phyloP scores from a whole-genome alignment of 192 early-diverging fungal genomes.

The Umbelopsis vinacea region DNA sequence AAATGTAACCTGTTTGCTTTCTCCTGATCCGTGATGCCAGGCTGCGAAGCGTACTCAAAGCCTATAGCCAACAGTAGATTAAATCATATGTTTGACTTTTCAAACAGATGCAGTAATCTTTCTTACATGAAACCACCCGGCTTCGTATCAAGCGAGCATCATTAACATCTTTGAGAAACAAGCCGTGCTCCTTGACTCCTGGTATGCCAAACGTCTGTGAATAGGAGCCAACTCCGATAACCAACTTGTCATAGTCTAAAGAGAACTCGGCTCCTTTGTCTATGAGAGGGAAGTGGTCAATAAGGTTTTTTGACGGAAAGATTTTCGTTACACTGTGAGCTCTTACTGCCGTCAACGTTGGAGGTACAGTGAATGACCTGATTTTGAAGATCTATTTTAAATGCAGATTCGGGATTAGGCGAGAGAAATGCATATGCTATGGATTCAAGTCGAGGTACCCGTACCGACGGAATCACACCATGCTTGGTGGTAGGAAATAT shows the following conservation, averaged over 20 bases:
- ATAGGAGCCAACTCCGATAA: conserved; percentile 81
- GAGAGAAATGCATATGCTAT: no score
- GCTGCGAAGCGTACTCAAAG: conserved; percentile 78
- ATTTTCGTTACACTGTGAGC: background rate
- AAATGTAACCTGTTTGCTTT: conserved; percentile 74
- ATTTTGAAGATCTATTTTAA: conserved; percentile 42
- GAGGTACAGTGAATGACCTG: conserved; percentile 47
- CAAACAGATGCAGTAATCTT: background rate
- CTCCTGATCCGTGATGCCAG: conserved; percentile 64
- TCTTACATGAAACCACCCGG: conserved; percentile 73
- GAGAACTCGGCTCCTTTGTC: conserved; percentile 44
- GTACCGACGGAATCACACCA: conserved; percentile 54
- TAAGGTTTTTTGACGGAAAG: background rate
- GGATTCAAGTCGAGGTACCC: no score
- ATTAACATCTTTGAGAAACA: conserved; percentile 83
- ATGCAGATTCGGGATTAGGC: background rate
- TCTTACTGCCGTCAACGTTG: conserved; percentile 38
- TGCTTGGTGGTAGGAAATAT: conserved; percentile 72
- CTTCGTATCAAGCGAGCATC: conserved; percentile 84
- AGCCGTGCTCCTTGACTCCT: conserved; percentile 83
- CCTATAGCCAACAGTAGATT: conserved; percentile 8
- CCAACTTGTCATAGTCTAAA: conserved; percentile 79
- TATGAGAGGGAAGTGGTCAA: background rate
- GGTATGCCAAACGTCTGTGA: conserved; percentile 86
- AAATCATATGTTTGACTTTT: no score